Conservation (phyloP, 257 asterid species). For the Linderniella brevidens region DNA sequence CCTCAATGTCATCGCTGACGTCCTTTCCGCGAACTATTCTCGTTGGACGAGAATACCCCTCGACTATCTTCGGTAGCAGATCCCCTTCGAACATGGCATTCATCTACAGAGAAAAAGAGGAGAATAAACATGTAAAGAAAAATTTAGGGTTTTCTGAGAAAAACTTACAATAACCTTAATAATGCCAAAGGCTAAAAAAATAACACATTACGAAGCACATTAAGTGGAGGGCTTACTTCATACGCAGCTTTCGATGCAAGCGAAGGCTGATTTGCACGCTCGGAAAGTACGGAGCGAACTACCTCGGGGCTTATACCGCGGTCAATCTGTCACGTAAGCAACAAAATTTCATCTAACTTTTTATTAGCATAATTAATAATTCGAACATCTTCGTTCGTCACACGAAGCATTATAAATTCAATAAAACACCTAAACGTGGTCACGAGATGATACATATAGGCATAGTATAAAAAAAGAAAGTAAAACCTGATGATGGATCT, state of each 20-base stretch:
- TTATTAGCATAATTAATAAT: not conserved
- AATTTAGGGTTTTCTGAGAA: not conserved
- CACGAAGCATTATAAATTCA: too few species aligned
- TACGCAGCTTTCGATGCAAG: slow-evolving; percentile 65
- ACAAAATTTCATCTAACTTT: not conserved
- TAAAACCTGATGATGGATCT: too few species aligned
- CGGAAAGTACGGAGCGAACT: slow-evolving; percentile 80
- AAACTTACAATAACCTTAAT: slow-evolving; percentile 1
- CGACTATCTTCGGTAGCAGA: slow-evolving; percentile 56
- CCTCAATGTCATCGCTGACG: slow-evolving; percentile 43
- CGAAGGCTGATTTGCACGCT: slow-evolving; percentile 67
- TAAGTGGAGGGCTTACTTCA: slow-evolving; percentile 29
- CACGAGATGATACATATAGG: too few species aligned
- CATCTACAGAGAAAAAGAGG: slow-evolving; percentile 33
- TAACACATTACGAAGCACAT: too few species aligned
- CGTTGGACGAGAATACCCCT: slow-evolving; percentile 97
- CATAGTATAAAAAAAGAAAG: too few species aligned
- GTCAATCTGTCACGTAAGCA: slow-evolving; percentile 39
- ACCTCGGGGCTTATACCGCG: slow-evolving; percentile 70
- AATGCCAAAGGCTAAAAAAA: too few species aligned
- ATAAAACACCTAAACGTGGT: too few species aligned
- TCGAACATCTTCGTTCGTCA: not conserved
- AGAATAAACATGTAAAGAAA: not conserved
- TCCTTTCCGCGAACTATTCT: slow-evolving; percentile 92
- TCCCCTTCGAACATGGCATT: slow-evolving; percentile 52